Evolutionary conservation across 257 asterid species (phyloP).

Genomic region (Primulina tabacum): DNA sequence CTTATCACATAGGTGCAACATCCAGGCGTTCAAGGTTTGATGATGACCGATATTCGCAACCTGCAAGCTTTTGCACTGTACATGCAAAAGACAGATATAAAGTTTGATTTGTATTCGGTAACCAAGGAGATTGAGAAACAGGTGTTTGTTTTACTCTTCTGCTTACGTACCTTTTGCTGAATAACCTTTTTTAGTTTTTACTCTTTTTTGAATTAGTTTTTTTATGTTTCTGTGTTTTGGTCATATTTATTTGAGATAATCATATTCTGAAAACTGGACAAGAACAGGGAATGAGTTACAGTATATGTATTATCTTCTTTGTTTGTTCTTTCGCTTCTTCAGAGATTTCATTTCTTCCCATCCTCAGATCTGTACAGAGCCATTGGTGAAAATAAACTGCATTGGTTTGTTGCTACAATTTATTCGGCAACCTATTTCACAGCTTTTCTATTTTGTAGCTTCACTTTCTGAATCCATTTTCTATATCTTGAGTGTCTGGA

Average conservation of each 20-base stretch:
- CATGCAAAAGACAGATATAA: constrained; percentile 95
- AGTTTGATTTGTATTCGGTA: constrained; percentile 80
- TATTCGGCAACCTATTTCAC: background rate
- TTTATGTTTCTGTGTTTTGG: no score
- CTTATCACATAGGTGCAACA: constrained; percentile 68
- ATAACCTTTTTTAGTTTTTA: background rate
- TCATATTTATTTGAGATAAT: no score
- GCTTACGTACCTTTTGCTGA: background rate
- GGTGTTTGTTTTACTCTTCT: constrained; percentile 36
- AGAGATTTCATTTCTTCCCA: no score
- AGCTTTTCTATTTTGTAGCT: constrained; percentile 1
- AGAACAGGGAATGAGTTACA: no score
- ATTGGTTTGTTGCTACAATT: background rate
- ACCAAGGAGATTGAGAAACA: constrained; percentile 99
- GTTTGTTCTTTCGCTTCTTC: no score
- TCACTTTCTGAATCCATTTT: constrained; percentile 1
- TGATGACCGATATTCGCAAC: constrained; percentile 98
- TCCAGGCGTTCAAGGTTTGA: constrained; percentile 86
- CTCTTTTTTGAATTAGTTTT: background rate
- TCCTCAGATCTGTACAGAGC: no score
- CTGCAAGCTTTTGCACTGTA: constrained; percentile 89
- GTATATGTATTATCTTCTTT: no score
- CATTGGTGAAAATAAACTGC: no score
- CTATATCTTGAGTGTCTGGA: background rate
- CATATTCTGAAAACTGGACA: no score